Base-by-base conservation (phyloP, 768 basidiomycete species). In the Boletus vermiculosoides region DNA sequence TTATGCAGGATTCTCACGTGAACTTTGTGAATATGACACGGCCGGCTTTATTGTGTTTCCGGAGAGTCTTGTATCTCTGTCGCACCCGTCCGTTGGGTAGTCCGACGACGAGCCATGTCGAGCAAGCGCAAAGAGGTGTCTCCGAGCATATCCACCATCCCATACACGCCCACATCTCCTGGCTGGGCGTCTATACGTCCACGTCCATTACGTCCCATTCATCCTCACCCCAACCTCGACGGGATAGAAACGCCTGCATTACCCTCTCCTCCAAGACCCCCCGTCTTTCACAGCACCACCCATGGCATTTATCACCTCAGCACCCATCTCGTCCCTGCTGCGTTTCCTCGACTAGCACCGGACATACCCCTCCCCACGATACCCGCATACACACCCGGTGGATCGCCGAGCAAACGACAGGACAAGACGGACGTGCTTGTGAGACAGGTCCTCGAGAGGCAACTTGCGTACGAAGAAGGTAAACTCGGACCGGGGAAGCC, bases 271-370 rank as follows among this genome's bases (percentile, higher is more conserved):
- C 50, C 51, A 11, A 65, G 71, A 28, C 42, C 54, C 5, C 33
- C 56, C 30, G 12, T 57, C 22, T 69, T 72, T 50, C 64, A 70
- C 31, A 55, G 57, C 20, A 59, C 64, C 15, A 0, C 37, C 13
- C 52, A 60, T 39, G 59, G 57, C 9, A 44, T 52, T 15, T 72
- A 69, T 46, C 55, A 39, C 13, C 59, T 71, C 45, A 72, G 58
- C 10, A 72, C 71, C 12, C 71, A 72, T 20, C 49, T 72, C 53
- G 45, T 72, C 31, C 72, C 71, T 0, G 69, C 68, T 13, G 66
- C 66, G 8, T 71, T 58, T 50, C 71, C 72, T 16, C 59, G 71
- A 12, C 45, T 61, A 18, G 41, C 45, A 7, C 67, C 67, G 4
- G 55, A 71, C 18, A 47, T 63, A 44, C 67, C 71, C 22, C 58